Conservation (phyloP, 169 alveolate genomes). For the Eimeria sp. region DNA sequence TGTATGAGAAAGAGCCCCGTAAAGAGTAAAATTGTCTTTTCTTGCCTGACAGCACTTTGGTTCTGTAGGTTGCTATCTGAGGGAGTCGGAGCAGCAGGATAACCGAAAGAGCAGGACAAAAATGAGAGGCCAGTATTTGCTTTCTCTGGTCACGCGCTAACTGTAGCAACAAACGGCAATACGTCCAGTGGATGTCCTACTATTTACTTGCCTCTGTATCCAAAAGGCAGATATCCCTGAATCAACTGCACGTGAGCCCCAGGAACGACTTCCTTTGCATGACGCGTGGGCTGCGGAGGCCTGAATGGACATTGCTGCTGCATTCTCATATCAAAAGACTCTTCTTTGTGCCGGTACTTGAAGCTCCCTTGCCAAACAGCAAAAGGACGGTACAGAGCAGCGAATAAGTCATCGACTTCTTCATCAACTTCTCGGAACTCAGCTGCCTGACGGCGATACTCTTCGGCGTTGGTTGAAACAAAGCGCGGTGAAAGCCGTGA, state of each 20-base stretch:
- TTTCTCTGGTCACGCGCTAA: not conserved
- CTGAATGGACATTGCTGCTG: conserved; percentile 67
- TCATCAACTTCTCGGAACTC: conserved; percentile 23
- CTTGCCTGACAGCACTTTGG: not conserved
- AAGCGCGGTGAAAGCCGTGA: conserved; percentile 31
- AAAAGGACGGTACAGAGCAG: conserved; percentile 27
- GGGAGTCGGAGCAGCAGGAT: not conserved
- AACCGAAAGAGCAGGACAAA: not conserved
- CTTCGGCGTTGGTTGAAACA: conserved; percentile 2
- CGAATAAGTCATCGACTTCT: conserved; percentile 40
- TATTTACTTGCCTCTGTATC: conserved; percentile 35
- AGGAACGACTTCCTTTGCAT: conserved; percentile 24
- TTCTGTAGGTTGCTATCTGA: not conserved
- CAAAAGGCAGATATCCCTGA: conserved; percentile 69
- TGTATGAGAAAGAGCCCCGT: conserved; percentile 46
- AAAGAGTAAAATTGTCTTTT: conserved; percentile 22
- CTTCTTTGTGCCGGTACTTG: conserved; percentile 31
- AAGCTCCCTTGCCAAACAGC: conserved; percentile 60
- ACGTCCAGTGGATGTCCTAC: not conserved
- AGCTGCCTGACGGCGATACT: conserved; percentile 48
- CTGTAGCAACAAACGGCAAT: not conserved
- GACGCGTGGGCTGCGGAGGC: conserved; percentile 52
- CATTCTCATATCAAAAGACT: conserved; percentile 27
- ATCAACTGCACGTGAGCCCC: conserved; percentile 17
- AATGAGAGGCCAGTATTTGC: not conserved